These are phyloP conservation scores for Macaranga tanarius DNA, from an alignment of 441 rosid species.

Conservation along the genomic window DNA sequence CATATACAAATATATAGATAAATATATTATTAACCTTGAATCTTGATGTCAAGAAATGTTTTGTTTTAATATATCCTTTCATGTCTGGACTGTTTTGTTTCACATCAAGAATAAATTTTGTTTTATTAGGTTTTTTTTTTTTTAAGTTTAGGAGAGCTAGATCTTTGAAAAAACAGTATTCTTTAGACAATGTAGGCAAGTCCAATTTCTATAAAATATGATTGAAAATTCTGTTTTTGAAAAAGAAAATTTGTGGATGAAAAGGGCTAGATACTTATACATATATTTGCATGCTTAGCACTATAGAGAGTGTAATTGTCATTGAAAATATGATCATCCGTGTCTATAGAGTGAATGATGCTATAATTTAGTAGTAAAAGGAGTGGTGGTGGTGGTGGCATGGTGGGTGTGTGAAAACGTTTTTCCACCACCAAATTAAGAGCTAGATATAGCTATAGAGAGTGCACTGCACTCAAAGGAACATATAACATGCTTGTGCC, in stretches of 20 bases:
- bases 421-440: slow-evolving; percentile 28
- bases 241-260: too few species aligned
- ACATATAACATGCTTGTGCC: slow-evolving; percentile 47
- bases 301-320: neutral
- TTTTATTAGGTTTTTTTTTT: too few species aligned
- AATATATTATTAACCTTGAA: neutral
- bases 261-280: too few species aligned
- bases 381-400: slow-evolving; percentile 21
- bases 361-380: neutral
- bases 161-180: neutral
- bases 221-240: too few species aligned
- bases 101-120: too few species aligned
- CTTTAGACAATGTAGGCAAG: neutral
- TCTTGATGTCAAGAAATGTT: neutral
- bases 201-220: neutral
- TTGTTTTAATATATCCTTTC: neutral
- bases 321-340: neutral
- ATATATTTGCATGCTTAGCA: neutral
- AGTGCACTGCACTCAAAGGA: slow-evolving; percentile 93
- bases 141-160: neutral
- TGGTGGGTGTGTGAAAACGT: slow-evolving; percentile 31
- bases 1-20: neutral
- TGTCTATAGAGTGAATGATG: neutral
- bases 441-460: slow-evolving; percentile 20
- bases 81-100: neutral